phyloP scores from a whole-genome alignment of 2,329 filamentous ascomycete species.

The Penicillium nordicum region DNA sequence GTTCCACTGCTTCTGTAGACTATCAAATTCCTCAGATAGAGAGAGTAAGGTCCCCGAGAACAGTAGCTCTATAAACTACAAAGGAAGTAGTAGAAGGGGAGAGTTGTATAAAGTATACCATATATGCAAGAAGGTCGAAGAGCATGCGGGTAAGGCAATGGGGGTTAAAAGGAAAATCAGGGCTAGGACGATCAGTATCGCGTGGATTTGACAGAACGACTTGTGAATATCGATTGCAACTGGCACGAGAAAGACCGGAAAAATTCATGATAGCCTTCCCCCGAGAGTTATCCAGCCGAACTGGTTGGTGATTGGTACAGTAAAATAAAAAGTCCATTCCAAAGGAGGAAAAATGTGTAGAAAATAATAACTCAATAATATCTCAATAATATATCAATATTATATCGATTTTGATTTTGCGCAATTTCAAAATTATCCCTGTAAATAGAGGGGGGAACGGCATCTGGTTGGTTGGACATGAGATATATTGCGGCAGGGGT shows the following conservation, averaged over 20 bases:
- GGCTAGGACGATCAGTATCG: conserved; percentile 19
- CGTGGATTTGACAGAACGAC: conserved; percentile 21
- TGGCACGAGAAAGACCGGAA: conserved; percentile 24
- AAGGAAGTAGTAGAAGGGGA: conserved; percentile 31
- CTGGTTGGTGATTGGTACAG: conserved; percentile 18
- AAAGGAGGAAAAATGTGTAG: too few relatives aligned
- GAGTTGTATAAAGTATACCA: conserved; percentile 15
- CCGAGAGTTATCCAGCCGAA: conserved; percentile 16
- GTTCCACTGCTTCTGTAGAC: conserved; percentile 41
- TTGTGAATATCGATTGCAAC: conserved; percentile 25
- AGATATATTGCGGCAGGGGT: conserved; percentile 33
- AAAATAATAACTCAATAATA: too few relatives aligned
- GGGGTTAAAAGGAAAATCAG: conserved; percentile 28
- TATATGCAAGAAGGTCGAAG: conserved; percentile 22
- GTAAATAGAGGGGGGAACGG: conserved; percentile 24
- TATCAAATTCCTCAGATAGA: conserved; percentile 27
- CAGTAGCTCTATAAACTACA: conserved; percentile 9
- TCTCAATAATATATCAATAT: too few relatives aligned
- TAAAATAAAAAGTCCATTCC: background rate
- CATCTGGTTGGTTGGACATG: conserved; percentile 28
- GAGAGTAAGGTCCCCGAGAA: conserved; percentile 6
- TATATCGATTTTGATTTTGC: conserved; percentile 2
- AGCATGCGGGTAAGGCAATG: conserved; percentile 30
- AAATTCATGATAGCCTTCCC: conserved; percentile 28
- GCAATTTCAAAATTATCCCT: conserved; percentile 18